These are phyloP conservation scores for Cicer bijugum DNA, from an alignment of 306 rosid species.

Conservation along the genomic window DNA sequence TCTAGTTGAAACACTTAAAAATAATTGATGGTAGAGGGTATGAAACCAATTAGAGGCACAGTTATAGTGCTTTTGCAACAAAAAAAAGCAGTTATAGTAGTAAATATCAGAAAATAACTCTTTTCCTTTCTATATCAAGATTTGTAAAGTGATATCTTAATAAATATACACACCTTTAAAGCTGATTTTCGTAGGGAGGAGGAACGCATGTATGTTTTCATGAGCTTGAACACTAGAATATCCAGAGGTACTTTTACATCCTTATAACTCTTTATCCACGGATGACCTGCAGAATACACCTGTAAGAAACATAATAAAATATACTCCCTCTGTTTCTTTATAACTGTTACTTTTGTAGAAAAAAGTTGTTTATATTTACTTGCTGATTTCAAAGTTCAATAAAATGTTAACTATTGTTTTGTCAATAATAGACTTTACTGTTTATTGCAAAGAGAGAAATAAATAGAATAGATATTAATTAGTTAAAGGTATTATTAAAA, in stretches of 20 bases:
- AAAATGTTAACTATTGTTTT: no score
- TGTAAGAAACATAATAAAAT: slow-evolving; percentile 45
- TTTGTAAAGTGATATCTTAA: not conserved
- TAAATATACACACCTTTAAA: slow-evolving; percentile 70
- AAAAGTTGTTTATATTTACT: no score
- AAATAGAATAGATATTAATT: no score
- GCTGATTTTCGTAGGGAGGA: slow-evolving; percentile 90
- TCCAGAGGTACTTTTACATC: slow-evolving; percentile 77
- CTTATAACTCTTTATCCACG: slow-evolving; percentile 73
- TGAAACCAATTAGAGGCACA: slow-evolving; percentile 13
- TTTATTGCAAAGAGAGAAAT: no score
- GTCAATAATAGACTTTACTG: no score
- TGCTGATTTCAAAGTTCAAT: no score
- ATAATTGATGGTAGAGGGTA: slow-evolving; percentile 12
- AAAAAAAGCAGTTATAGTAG: not conserved
- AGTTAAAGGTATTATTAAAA: no score
- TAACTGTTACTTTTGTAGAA: no score
- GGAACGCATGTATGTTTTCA: slow-evolving; percentile 86
- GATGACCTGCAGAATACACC: slow-evolving; percentile 72
- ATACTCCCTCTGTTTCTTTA: not conserved
- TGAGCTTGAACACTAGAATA: slow-evolving; percentile 79
- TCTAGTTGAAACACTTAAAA: slow-evolving; percentile 13
- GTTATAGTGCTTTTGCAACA: not conserved
- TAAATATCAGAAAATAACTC: slow-evolving; percentile 11
- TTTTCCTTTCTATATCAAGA: slow-evolving; percentile 27